Evolutionary conservation across 1,284 basidiomycete species (phyloP).

Genomic region (Apiotrichum domesticum): DNA sequence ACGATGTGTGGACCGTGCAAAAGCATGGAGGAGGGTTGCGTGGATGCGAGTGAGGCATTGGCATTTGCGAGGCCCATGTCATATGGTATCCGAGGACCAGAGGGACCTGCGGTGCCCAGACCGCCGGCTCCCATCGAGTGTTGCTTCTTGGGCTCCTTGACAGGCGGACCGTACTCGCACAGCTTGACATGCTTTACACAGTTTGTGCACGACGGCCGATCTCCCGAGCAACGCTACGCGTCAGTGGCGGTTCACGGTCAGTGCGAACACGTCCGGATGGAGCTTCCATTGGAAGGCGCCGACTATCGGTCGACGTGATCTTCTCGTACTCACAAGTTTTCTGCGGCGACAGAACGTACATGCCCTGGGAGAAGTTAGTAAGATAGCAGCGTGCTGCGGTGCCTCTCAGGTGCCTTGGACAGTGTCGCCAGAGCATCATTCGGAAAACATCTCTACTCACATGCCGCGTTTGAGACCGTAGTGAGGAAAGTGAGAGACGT

Average conservation of each 20-base stretch:
- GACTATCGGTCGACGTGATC: too few relatives aligned
- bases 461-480: constrained; percentile 19
- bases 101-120: too few relatives aligned
- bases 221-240: constrained; percentile 32
- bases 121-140: not conserved
- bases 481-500: constrained; percentile 19
- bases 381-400: not conserved
- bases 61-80: not conserved
- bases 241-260: too few relatives aligned
- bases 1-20: not conserved
- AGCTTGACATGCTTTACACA: constrained; percentile 35
- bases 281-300: too few relatives aligned
- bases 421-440: not conserved
- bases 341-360: constrained; percentile 39
- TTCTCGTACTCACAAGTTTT: constrained; percentile 27
- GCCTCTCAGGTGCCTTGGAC: not conserved
- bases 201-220: constrained; percentile 31
- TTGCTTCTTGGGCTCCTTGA: constrained; percentile 10
- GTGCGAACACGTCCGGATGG: too few relatives aligned
- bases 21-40: not conserved
- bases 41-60: not conserved
- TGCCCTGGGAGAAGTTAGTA: constrained; percentile 20
- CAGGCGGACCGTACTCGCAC: constrained; percentile 31
- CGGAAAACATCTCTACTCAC: not conserved
- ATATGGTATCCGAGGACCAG: not conserved